Evolutionary conservation across 345 rosid genomes (phyloP), one percentile per base, ranked within the genome.

Genomic region (Heritiera fomes): DNA sequence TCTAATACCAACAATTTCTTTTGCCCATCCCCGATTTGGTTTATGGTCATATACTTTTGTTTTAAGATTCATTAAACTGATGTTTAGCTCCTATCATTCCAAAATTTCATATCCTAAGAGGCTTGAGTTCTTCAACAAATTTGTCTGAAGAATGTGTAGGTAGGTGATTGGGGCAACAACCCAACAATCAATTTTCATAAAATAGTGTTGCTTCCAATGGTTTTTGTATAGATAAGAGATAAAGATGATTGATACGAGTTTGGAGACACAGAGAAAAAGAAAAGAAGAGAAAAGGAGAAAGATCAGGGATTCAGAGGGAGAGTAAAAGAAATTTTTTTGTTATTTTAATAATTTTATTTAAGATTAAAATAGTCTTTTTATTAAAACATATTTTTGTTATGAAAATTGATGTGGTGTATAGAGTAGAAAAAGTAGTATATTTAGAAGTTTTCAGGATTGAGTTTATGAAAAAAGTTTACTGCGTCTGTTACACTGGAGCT

Each of bases 61-160:
- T 67, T 28, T 73, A 11, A 17, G 61, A 30, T 56, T 74, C 63
- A 76, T 60, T 23, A 38, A 32, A n/a, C 49, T 43, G 41, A 58
- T 52, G 53, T 75, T 67, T 50, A 23, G 28, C 15, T 15, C 52
- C 62, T 15, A 65, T 43, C 56, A 58, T 23, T 76, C 66, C 80
- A 73, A 81, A 83, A 81, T 80, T 85, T 80, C 74, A 41, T 8
- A 73, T 81, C 79, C 83, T 79, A 13, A 82, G 8, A 23, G 28
- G 75, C 52, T 81, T 14, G 83, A 71, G 83, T 80, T 81, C 75
- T 82, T 78, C 85, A 78, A 86, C 81, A 41, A 80, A 67, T 32
- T 86, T 85, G 90, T 83, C 86, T 17, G 74, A 71, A 17, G 32
- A 40, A 79, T 47, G 76, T 52, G 61, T 47, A 13, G 66, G 18